phyloP scores from a whole-genome alignment of 371 early-diverging fungal species.

The Mortierella sp. region DNA sequence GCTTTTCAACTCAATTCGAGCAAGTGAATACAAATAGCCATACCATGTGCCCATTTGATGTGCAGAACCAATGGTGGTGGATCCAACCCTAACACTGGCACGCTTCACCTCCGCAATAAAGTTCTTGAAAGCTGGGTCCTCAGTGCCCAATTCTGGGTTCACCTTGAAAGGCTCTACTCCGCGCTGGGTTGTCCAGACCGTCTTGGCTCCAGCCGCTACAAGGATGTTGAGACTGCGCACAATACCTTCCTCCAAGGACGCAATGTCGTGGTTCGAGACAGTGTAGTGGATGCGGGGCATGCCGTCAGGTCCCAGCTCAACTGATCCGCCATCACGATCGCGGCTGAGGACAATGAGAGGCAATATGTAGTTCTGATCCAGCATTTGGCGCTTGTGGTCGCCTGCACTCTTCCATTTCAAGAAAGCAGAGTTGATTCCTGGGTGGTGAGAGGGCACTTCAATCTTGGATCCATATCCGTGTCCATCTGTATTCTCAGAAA shows the following conservation, averaged over 20 bases:
- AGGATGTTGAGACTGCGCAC: constrained; percentile 63
- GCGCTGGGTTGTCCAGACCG: constrained; percentile 66
- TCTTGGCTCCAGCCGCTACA: constrained; percentile 74
- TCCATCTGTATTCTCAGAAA: constrained; percentile 64
- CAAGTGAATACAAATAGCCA: constrained; percentile 6
- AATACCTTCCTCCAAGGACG: constrained; percentile 62
- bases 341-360: constrained; percentile 71
- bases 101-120: constrained; percentile 44
- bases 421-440: constrained; percentile 57
- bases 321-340: constrained; percentile 68
- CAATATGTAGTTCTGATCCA: constrained; percentile 57
- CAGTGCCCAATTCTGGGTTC: constrained; percentile 41
- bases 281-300: constrained; percentile 57
- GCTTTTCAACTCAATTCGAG: too few relatives aligned
- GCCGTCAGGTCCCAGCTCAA: constrained; percentile 54
- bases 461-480: constrained; percentile 76
- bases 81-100: constrained; percentile 25
- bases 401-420: constrained; percentile 68
- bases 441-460: constrained; percentile 73
- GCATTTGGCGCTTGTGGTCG: constrained; percentile 67
- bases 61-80: constrained; percentile 58
- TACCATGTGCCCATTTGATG: constrained; percentile 79
- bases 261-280: constrained; percentile 65
- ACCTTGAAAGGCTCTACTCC: constrained; percentile 62
- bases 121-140: constrained; percentile 45